Evolutionary conservation across 2,329 filamentous ascomycete species (phyloP).

Genomic region (Monosporascus ibericus): DNA sequence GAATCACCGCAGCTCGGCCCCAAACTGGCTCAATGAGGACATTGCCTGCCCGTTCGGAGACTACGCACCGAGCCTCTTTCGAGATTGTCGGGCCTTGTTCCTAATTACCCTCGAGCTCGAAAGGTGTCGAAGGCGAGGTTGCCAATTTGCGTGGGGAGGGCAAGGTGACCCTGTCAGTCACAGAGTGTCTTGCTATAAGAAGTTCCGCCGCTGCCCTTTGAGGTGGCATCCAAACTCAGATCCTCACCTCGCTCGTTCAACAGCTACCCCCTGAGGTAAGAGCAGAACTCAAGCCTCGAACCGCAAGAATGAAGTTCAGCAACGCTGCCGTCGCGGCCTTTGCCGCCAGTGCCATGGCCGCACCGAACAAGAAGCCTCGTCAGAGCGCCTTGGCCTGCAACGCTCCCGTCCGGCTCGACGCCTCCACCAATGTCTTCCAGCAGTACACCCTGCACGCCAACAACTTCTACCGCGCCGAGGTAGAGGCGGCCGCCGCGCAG

Average conservation of each 20-base stretch:
- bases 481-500: slow-evolving; percentile 18
- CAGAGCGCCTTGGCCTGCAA: slow-evolving; percentile 17
- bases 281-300: too few relatives aligned
- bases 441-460: slow-evolving; percentile 26
- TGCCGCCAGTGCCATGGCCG: slow-evolving; percentile 22
- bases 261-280: background rate
- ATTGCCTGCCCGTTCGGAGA: slow-evolving; percentile 19
- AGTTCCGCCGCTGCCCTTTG: slow-evolving; percentile 5
- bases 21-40: background rate
- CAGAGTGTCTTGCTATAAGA: slow-evolving; percentile 19
- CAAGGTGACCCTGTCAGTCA: background rate
- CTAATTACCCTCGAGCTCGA: slow-evolving; percentile 20
- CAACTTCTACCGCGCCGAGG: slow-evolving; percentile 24
- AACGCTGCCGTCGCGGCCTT: slow-evolving; percentile 18
- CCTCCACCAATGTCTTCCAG: slow-evolving; percentile 23
- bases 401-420: slow-evolving; percentile 23
- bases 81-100: slow-evolving; percentile 25
- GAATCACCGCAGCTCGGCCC: background rate
- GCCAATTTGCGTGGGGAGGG: slow-evolving; percentile 1
- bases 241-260: slow-evolving; percentile 16
- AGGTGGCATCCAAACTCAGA: slow-evolving; percentile 6
- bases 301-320: slow-evolving; percentile 24
- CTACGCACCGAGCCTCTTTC: slow-evolving; percentile 23
- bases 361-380: slow-evolving; percentile 14
- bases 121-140: slow-evolving; percentile 1